Evolutionary conservation across 2,329 filamentous ascomycete genomes (phyloP).

Genomic region (Uncinocarpus reesii): DNA sequence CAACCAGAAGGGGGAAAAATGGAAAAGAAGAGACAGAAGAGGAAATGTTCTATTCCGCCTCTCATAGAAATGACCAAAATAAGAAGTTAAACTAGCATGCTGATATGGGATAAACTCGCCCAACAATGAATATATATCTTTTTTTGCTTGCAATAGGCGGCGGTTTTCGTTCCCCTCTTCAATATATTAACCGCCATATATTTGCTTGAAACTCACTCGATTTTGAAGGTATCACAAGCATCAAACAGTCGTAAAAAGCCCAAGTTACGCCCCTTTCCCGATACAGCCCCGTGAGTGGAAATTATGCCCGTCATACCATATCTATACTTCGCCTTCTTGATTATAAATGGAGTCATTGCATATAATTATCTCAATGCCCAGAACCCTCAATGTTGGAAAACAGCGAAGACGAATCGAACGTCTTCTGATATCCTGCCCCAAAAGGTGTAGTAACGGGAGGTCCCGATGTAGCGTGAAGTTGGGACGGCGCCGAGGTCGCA

Average conservation of each 20-base stretch:
- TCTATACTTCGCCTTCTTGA: neutral
- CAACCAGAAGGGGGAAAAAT: no score
- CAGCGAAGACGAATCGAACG: neutral
- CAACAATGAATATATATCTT: no score
- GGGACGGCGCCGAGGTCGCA: neutral
- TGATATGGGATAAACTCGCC: no score
- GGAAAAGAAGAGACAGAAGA: no score
- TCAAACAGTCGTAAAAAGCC: neutral
- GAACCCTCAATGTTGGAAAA: constrained; percentile 8
- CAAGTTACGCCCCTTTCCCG: neutral
- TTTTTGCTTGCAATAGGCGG: no score
- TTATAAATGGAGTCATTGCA: neutral
- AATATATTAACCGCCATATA: no score
- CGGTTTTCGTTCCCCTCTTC: no score
- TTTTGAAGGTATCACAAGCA: neutral
- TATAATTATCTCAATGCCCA: neutral
- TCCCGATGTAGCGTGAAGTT: neutral
- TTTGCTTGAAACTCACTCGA: no score
- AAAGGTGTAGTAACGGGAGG: neutral
- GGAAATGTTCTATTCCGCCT: no score
- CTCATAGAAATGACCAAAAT: no score
- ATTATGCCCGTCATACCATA: neutral
- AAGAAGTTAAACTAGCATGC: no score
- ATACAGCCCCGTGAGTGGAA: neutral
- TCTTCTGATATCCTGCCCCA: constrained; percentile 6